Conservation (phyloP, 176 grass and related monocot species). For the Oryza brachyantha region DNA sequence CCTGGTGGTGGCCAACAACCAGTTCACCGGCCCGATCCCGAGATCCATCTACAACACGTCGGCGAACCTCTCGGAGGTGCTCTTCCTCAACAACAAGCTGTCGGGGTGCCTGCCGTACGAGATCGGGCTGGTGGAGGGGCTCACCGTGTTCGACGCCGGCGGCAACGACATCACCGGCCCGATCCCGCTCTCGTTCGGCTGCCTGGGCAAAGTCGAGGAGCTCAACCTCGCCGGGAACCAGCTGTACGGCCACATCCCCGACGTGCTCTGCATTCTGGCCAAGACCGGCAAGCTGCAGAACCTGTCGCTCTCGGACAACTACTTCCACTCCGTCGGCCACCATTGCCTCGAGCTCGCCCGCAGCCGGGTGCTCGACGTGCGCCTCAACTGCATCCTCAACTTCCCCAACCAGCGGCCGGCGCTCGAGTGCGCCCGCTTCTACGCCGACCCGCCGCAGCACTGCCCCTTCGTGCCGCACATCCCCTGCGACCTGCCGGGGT, state of each 20-base stretch:
- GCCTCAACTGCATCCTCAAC: slow-evolving; percentile 60
- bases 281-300: slow-evolving; percentile 56
- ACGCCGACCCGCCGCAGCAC: slow-evolving; percentile 37
- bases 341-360: slow-evolving; percentile 52
- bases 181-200: slow-evolving; percentile 78
- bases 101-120: slow-evolving; percentile 77
- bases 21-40: slow-evolving; percentile 60
- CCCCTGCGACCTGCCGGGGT: slow-evolving; percentile 52
- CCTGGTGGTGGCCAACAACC: slow-evolving; percentile 81
- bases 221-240: slow-evolving; percentile 67
- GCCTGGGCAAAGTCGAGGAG: slow-evolving; percentile 49
- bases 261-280: slow-evolving; percentile 61
- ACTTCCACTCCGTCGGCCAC: slow-evolving; percentile 60
- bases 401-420: slow-evolving; percentile 59
- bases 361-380: slow-evolving; percentile 58
- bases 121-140: slow-evolving; percentile 53
- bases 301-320: slow-evolving; percentile 73
- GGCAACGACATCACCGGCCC: slow-evolving; percentile 55
- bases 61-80: slow-evolving; percentile 51
- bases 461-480: slow-evolving; percentile 68
- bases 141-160: slow-evolving; percentile 65
- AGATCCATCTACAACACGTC: slow-evolving; percentile 56
- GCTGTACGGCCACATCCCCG: slow-evolving; percentile 70
- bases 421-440: slow-evolving; percentile 59
- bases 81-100: slow-evolving; percentile 81